phyloP scores from a whole-genome alignment of 2,329 filamentous ascomycete species.

The Scleromitrula shiraiana region DNA sequence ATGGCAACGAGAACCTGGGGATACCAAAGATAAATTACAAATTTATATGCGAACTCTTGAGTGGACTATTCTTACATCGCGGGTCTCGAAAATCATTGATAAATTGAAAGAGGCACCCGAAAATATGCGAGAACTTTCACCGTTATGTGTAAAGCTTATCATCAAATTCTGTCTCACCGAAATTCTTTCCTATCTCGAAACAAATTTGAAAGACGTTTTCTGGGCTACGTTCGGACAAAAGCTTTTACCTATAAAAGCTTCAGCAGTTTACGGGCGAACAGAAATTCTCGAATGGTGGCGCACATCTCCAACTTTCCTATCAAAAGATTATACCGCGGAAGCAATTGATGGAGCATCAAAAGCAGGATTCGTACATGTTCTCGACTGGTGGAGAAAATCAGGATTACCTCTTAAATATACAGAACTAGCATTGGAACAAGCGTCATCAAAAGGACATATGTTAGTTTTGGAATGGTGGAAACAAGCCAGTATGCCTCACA shows the following conservation, averaged over 20 bases:
- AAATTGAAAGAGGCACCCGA: constrained; percentile 65
- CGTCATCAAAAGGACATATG: constrained; percentile 77
- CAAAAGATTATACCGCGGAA: constrained; percentile 69
- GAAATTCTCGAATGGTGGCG: constrained; percentile 91
- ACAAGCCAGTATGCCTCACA: constrained; percentile 49
- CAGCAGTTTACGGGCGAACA: constrained; percentile 73
- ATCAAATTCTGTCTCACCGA: constrained; percentile 83
- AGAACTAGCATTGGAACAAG: constrained; percentile 79
- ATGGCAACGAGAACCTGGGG: constrained; percentile 58
- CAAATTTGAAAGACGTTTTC: constrained; percentile 65
- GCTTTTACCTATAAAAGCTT: constrained; percentile 80
- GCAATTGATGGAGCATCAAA: constrained; percentile 82
- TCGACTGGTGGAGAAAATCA: constrained; percentile 87
- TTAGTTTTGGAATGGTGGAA: constrained; percentile 92
- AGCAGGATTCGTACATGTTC: constrained; percentile 73
- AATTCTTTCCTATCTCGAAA: constrained; percentile 65
- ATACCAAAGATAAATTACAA: constrained; percentile 56
- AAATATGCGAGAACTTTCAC: constrained; percentile 63
- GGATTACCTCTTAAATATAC: constrained; percentile 77
- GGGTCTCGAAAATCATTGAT: constrained; percentile 62
- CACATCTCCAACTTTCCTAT: constrained; percentile 70
- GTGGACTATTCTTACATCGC: constrained; percentile 71
- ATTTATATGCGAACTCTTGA: constrained; percentile 73
- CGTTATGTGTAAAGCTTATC: constrained; percentile 76
- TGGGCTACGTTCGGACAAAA: constrained; percentile 77